Conservation (phyloP, 116 monocot species). For the Papilionanthe hybrid region DNA sequence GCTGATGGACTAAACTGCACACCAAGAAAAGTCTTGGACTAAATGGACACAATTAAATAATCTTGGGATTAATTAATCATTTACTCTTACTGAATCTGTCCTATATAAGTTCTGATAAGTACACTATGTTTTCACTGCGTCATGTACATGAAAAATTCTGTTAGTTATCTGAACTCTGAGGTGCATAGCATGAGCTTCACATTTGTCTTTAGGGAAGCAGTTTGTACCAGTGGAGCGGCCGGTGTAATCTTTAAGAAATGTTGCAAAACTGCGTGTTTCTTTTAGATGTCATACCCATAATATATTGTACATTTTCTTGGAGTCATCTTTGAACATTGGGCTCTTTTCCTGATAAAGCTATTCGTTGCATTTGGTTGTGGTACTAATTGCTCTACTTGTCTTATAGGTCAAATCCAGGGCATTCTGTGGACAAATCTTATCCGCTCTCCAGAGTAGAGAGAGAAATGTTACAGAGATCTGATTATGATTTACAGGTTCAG, state of each 20-base stretch:
- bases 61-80: no score
- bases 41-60: no score
- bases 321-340: not conserved
- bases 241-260: not conserved
- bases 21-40: no score
- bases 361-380: not conserved
- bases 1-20: no score
- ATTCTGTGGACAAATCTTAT: constrained; percentile 62
- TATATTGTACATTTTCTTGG: not conserved
- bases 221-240: not conserved
- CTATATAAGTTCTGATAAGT: not conserved
- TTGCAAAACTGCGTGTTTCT: not conserved
- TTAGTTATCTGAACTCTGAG: not conserved
- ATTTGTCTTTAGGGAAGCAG: not conserved
- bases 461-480: constrained; percentile 63
- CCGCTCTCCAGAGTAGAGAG: constrained; percentile 64
- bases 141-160: not conserved
- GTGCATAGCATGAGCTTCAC: not conserved
- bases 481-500: constrained; percentile 90
- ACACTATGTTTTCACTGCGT: not conserved
- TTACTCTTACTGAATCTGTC: not conserved
- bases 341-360: not conserved
- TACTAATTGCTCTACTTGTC: constrained; percentile 1
- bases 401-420: constrained; percentile 49
- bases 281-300: not conserved